Conservation (phyloP, 140 eudicot species). For the Erigeron philadelphicus region DNA sequence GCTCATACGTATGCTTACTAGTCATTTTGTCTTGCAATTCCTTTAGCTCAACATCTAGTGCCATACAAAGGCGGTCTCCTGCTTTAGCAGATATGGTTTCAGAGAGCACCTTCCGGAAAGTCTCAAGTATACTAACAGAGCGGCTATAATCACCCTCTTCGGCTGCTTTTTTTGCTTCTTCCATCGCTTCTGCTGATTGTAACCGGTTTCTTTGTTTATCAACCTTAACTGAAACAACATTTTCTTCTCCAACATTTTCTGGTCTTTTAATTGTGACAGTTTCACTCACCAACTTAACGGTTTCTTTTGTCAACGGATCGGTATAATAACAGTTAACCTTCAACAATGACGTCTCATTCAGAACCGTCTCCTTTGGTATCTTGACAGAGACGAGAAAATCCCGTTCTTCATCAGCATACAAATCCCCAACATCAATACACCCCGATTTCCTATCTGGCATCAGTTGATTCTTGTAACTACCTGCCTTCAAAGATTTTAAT, state of each 20-base stretch:
- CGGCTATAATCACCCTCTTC: constrained; percentile 62
- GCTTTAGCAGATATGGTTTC: constrained; percentile 57
- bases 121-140: constrained; percentile 60
- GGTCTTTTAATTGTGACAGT: constrained; percentile 50
- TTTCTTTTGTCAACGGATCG: constrained; percentile 58
- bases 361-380: constrained; percentile 37
- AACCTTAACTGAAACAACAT: constrained; percentile 55
- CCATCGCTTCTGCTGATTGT: constrained; percentile 73
- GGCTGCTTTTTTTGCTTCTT: constrained; percentile 54
- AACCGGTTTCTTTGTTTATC: constrained; percentile 77
- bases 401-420: constrained; percentile 88
- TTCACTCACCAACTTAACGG: constrained; percentile 43
- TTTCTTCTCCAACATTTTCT: constrained; percentile 33
- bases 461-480: constrained; percentile 47
- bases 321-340: constrained; percentile 55
- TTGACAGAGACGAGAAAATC: constrained; percentile 67
- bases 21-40: constrained; percentile 87
- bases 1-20: constrained; percentile 67
- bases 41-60: constrained; percentile 71
- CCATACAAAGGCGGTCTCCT: constrained; percentile 52
- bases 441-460: constrained; percentile 44
- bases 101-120: constrained; percentile 41
- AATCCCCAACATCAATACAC: constrained; percentile 62
- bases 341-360: constrained; percentile 37
- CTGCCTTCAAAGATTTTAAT: constrained; percentile 50